These are phyloP conservation scores for Prunus mira DNA, from an alignment of 306 rosid genomes.

Conservation along the genomic window DNA sequence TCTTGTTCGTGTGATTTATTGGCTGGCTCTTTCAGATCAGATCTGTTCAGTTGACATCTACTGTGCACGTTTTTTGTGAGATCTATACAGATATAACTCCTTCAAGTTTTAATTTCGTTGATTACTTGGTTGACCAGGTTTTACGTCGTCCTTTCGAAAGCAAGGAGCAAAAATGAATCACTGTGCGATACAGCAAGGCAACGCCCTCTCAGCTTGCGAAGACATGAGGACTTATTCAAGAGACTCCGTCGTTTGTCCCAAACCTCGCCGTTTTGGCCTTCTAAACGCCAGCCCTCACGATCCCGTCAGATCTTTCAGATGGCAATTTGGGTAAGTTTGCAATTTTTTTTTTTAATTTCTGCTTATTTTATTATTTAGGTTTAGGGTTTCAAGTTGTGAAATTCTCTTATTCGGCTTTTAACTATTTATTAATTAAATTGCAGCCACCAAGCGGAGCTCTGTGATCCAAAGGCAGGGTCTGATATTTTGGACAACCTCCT, in stretches of 20 bases:
- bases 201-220: conserved; percentile 61
- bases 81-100: not conserved
- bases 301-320: conserved; percentile 46
- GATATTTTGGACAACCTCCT: conserved; percentile 70
- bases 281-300: conserved; percentile 50
- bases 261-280: conserved; percentile 79
- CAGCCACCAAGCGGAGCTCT: conserved; percentile 69
- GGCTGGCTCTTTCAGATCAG: not conserved
- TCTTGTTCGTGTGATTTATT: not conserved
- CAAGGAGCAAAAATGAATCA: conserved; percentile 54
- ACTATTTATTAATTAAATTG: conserved; percentile 6
- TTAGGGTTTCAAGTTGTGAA: not conserved
- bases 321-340: conserved; percentile 57
- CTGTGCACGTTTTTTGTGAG: not conserved
- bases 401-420: not conserved
- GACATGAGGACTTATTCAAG: conserved; percentile 43
- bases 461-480: conserved; percentile 52
- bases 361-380: not conserved
- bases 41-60: not conserved
- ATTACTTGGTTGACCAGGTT: conserved; percentile 24
- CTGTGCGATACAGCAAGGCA: conserved; percentile 52
- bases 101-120: not conserved
- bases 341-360: not conserved
- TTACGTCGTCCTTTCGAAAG: conserved; percentile 13
- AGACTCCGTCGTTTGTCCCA: conserved; percentile 69